Conservation (phyloP, 805 yeast species). For the Metschnikowia dekortorum region DNA sequence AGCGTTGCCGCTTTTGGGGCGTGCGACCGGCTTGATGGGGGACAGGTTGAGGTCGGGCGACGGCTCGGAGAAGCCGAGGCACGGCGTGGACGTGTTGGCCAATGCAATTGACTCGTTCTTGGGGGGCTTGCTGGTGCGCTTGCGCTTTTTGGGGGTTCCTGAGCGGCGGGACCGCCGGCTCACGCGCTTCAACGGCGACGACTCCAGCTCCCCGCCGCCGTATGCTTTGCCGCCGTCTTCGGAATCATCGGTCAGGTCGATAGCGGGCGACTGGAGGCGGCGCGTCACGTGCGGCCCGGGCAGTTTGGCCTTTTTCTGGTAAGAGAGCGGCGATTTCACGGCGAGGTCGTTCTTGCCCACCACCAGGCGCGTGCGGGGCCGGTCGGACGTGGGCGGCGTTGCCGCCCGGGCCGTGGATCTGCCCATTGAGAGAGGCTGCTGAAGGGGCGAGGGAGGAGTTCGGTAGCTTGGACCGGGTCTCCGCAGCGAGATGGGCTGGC, state of each 20-base stretch:
- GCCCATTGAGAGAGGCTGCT: neutral
- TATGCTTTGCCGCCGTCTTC: slow-evolving; percentile 3
- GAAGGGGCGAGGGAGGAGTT: too few relatives aligned
- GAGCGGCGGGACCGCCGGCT: neutral
- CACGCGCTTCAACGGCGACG: slow-evolving; percentile 8
- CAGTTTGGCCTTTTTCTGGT: slow-evolving; percentile 1
- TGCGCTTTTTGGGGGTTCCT: neutral
- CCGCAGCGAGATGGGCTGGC: too few relatives aligned
- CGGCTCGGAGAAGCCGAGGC: neutral
- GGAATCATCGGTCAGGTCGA: slow-evolving; percentile 11
- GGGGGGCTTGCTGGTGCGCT: neutral
- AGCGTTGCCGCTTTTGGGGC: neutral
- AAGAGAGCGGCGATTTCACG: neutral
- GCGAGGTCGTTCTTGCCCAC: slow-evolving; percentile 2
- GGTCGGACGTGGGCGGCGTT: neutral
- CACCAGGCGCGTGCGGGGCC: slow-evolving; percentile 15
- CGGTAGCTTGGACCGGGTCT: too few relatives aligned
- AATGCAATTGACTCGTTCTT: neutral
- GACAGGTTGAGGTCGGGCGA: slow-evolving; percentile 12
- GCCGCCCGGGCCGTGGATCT: neutral
- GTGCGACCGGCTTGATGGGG: slow-evolving; percentile 9
- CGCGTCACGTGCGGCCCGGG: neutral
- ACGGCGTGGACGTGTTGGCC: neutral
- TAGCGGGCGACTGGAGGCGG: slow-evolving; percentile 11
- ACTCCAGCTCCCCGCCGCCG: neutral